These are phyloP conservation scores for Globisporangium echinulatum DNA, from an alignment of 352 stramenopile genomes.

Conservation along the genomic window DNA sequence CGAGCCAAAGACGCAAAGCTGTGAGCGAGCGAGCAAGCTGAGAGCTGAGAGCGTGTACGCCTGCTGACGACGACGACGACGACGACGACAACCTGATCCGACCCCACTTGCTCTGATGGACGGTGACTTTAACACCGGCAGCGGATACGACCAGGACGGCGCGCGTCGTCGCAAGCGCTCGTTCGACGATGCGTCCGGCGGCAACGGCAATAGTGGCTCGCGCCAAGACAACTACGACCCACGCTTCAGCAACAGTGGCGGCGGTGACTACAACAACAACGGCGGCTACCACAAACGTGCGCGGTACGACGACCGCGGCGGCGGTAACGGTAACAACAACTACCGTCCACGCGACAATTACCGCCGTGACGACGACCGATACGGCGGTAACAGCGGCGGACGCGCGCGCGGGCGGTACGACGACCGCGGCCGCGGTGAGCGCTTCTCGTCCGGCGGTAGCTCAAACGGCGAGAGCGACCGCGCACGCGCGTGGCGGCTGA, in stretches of 20 bases:
- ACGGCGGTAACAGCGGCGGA: constrained; percentile 8
- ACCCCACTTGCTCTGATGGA: constrained; percentile 12
- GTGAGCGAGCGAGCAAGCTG: background rate
- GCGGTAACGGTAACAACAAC: constrained; percentile 9
- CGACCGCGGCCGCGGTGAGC: constrained; percentile 19
- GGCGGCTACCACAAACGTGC: constrained; percentile 51
- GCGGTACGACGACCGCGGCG: constrained; percentile 36
- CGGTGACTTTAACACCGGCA: constrained; percentile 16
- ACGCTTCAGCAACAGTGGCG: constrained; percentile 20
- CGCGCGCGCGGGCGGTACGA: constrained; percentile 21
- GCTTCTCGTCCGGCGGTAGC: constrained; percentile 13
- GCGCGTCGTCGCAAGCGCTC: constrained; percentile 51
- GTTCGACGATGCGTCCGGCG: constrained; percentile 32
- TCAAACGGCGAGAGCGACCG: constrained; percentile 48
- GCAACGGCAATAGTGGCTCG: constrained; percentile 5
- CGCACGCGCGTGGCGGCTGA: constrained; percentile 58
- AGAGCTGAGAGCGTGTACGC: too few species aligned
- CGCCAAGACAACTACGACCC: constrained; percentile 12
- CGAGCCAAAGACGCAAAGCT: background rate
- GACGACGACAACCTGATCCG: background rate
- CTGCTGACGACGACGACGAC: background rate
- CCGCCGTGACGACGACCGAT: constrained; percentile 28
- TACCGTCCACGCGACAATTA: constrained; percentile 19
- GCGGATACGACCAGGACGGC: constrained; percentile 14
- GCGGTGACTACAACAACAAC: constrained; percentile 20